These are phyloP conservation scores for Talaromyces sp. DNA, from an alignment of 2,329 filamentous ascomycete genomes.

Conservation along the genomic window DNA sequence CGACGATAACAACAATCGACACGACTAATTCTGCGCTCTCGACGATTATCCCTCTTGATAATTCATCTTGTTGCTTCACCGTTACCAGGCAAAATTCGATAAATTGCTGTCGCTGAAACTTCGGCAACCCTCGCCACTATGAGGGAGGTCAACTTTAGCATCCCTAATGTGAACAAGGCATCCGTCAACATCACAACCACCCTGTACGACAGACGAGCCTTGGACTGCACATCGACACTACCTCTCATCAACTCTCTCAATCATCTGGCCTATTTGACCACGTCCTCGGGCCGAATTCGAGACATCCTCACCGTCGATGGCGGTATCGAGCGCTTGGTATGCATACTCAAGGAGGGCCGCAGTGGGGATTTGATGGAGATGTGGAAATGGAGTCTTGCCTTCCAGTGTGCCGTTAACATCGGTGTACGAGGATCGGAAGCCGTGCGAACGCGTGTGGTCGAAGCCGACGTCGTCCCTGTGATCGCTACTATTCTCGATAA, in stretches of 20 bases:
- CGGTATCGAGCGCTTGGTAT: slow-evolving; percentile 92
- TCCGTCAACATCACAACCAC: slow-evolving; percentile 98
- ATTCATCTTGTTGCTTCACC: not conserved
- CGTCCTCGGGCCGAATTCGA: slow-evolving; percentile 92
- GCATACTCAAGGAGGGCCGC: slow-evolving; percentile 94
- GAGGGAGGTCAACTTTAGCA: slow-evolving; percentile 99
- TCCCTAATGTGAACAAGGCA: slow-evolving; percentile 98
- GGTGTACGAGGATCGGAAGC: slow-evolving; percentile 92
- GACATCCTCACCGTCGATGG: slow-evolving; percentile 99
- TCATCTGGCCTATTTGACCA: slow-evolving; percentile 96
- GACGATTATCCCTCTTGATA: not conserved
- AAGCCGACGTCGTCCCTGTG: slow-evolving; percentile 98
- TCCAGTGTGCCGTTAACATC: slow-evolving; percentile 98
- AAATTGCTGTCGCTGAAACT: slow-evolving; percentile 1
- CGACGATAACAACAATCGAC: not conserved
- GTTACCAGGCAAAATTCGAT: not conserved
- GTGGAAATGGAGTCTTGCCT: slow-evolving; percentile 99
- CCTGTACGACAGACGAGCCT: slow-evolving; percentile 91
- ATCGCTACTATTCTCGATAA: slow-evolving; percentile 98
- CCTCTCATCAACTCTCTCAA: slow-evolving; percentile 98
- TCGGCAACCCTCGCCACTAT: slow-evolving; percentile 57
- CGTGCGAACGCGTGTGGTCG: slow-evolving; percentile 90
- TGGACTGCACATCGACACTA: slow-evolving; percentile 96
- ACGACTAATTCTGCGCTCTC: not conserved
- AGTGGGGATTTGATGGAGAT: slow-evolving; percentile 99